Percentiles rank a stretch among this genome's conserved stretches.
Conservation (phyloP, 306 rosid species). For the Rosa lucieae region DNA sequence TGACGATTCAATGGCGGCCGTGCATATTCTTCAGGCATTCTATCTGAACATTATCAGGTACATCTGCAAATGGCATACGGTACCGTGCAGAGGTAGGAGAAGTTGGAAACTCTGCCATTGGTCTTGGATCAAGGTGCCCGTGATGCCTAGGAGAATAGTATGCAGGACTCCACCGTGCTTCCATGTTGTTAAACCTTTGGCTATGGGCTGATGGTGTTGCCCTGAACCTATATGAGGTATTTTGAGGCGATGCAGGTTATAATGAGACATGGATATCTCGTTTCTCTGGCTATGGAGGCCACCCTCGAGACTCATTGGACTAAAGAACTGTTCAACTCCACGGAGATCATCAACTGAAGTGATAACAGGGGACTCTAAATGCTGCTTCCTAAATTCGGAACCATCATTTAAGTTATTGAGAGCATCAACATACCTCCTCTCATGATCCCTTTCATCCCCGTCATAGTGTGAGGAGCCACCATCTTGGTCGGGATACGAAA, state of each 20-base stretch:
- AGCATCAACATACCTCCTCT: constrained; percentile 95
- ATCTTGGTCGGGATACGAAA: constrained; percentile 73
- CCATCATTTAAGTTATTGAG: constrained; percentile 82
- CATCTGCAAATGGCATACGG: constrained; percentile 58
- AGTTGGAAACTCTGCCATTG: constrained; percentile 69
- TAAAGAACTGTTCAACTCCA: constrained; percentile 56
- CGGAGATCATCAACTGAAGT: constrained; percentile 60
- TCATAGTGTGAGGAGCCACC: constrained; percentile 66
- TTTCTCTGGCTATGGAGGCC: constrained; percentile 75
- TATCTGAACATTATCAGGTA: constrained; percentile 64
- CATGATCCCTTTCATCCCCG: constrained; percentile 78
- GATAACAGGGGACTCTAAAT: constrained; percentile 52
- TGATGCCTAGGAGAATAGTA: constrained; percentile 89
- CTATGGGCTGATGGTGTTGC: constrained; percentile 64
- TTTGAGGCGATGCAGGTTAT: constrained; percentile 57
- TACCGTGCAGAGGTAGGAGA: constrained; percentile 77
- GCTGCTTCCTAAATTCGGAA: constrained; percentile 66
- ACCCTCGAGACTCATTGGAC: constrained; percentile 55
- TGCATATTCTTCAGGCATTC: too few relatives aligned
- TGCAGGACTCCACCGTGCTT: constrained; percentile 84
- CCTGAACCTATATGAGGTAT: constrained; percentile 58
- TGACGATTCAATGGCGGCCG: constrained; percentile 60
- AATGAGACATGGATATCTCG: constrained; percentile 52
- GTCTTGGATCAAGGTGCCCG: constrained; percentile 63
- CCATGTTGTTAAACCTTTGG: constrained; percentile 78